Base-by-base conservation (phyloP, 106 monocot genomes). In the Acorus calamus region DNA sequence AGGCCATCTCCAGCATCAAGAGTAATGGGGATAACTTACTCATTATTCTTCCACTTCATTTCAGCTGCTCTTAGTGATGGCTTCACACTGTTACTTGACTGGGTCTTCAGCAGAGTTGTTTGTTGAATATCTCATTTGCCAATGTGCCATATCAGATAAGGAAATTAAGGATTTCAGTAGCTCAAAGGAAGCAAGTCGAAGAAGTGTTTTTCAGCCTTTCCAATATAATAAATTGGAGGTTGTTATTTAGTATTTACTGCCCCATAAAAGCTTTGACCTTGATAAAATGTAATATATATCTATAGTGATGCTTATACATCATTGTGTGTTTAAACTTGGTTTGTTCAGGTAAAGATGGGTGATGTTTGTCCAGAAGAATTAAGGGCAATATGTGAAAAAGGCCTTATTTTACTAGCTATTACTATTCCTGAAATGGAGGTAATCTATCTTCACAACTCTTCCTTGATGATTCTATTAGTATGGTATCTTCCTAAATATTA, bases 351-450 rank as follows among this genome's bases (percentile, higher is more conserved):
- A 44, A 74, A 66, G 43, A 66, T 74, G n/a, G 28, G 76, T 0
- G 74, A 76, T 42, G 66, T 77, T 57, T 77, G 65, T 75, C 82
- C 82, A 12, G 69, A 42, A 59, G 87, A 91, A 66, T 55, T 96
- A 50, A 85, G 89, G 67, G 76, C 80, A 52, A 54, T 91, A 49
- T 91, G 87, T 83, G 91, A 91, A 61, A 91, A 96, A 66, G 84
- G 96, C 45, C 79, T 96, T 7, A 84, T 96, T 69, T 76, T 96
- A 55, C 62, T 96, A 53, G 77, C 91, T 65, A 74, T 96, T 61
- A 96, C 96, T 13, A 81, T 96, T 68, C 96, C 96, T 60, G 96
- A 96, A 74, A 91, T 91, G 85, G 96, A 96, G 96, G 96, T 91
- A 78, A 14, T 42, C 5, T 8, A 4, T 28, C n/a, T 8, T 28